Conservation (phyloP, 2,329 filamentous ascomycete species). For the Dactylellina drechsleri region DNA sequence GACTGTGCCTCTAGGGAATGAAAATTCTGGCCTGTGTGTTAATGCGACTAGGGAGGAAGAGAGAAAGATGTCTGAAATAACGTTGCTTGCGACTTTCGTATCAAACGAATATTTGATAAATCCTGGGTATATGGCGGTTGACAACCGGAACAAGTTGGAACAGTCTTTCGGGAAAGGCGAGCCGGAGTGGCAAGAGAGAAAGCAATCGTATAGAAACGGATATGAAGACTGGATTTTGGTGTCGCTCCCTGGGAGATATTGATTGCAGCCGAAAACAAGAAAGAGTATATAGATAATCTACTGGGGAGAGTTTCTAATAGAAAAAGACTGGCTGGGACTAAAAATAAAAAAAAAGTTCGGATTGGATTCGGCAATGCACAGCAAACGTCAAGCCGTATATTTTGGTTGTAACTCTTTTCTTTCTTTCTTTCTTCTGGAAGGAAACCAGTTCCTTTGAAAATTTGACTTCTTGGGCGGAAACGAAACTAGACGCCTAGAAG, state of each 20-base stretch:
- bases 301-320: conserved; percentile 1
- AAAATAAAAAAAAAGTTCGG: conserved; percentile 17
- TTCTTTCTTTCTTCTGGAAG: conserved; percentile 10
- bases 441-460: conserved; percentile 24
- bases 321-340: conserved; percentile 27
- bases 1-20: neutral
- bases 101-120: conserved; percentile 37
- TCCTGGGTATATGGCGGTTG: conserved; percentile 7
- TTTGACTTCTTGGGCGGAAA: conserved; percentile 12
- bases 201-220: conserved; percentile 22
- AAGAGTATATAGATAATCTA: neutral
- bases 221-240: conserved; percentile 18
- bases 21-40: neutral
- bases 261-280: conserved; percentile 1
- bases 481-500: conserved; percentile 17
- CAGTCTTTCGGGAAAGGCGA: neutral
- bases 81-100: conserved; percentile 42
- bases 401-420: no score
- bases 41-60: neutral
- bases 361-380: conserved; percentile 53
- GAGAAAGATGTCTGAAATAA: conserved; percentile 4
- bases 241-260: neutral
- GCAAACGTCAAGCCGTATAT: conserved; percentile 49
- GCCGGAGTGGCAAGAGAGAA: conserved; percentile 6
- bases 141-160: conserved; percentile 6